Evolutionary conservation across 345 rosid genomes (phyloP), one percentile per base, ranked within the genome.

Genomic region (Gynandropsis gynandra): DNA sequence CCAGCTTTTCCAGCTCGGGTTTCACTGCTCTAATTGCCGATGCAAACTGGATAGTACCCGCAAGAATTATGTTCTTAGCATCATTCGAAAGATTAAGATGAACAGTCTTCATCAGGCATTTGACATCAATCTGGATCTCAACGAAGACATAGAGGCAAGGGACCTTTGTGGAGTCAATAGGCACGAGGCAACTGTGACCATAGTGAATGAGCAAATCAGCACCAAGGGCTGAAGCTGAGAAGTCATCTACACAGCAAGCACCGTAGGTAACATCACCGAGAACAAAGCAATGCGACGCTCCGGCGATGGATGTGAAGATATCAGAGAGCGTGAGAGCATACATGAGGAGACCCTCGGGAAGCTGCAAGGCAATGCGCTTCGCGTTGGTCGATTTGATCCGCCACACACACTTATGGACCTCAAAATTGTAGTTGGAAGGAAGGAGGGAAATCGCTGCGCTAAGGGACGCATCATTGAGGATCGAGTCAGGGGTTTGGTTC

Each of bases 71-170:
- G 43, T 60, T 65, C 15, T 59, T 53, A 4, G 42, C 42, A 38
- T 50, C 55, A 47, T 53, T 59, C 4, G 29, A 14, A 34, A 77
- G 65, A 62, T 87, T 87, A 13, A 80, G 73, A 9, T 62, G 68
- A 15, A 87, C 54, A 0, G 95, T 90, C 35, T 66, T 56, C 43
- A 82, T 60, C 14, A 90, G 39, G 36, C 76, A 75, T 21, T 57
- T 71, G 1, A 80, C 78, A 34, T 87, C 87, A 15, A 90, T 78
- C 54, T 64, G 80, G 24, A 90, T 90, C 63, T 90, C 96, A 7
- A 90, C 96, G 53, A 90, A 90, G 50, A 90, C 89, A 64, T 90
- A 90, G 34, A 87, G 85, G 63, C 92, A 84, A 16, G 98, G 96
- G 32, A 90, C 71, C 53, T 77, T 62, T 2, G 96, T 77, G 16